A percentile compares a stretch with the other conserved stretches of the same genome.
Evolutionary conservation across 1,284 basidiomycete genomes (phyloP).

Genomic region (Anthracocystis panici-leucophaei): DNA sequence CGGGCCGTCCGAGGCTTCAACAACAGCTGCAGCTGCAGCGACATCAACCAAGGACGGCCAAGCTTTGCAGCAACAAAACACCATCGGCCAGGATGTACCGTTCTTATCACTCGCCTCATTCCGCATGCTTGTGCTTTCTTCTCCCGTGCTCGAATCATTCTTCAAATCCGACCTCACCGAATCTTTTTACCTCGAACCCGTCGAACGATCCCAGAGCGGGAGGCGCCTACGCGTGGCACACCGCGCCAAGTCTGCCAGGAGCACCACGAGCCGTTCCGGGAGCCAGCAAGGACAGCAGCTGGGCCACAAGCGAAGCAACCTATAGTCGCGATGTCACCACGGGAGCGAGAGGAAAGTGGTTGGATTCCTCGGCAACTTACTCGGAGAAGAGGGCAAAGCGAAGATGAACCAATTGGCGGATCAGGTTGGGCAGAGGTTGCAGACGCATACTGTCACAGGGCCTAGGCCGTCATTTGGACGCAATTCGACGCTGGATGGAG

Average conservation of each 20-base stretch:
- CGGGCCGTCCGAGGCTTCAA: slow-evolving; percentile 3
- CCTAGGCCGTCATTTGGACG: slow-evolving; percentile 64
- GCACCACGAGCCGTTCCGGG: slow-evolving; percentile 53
- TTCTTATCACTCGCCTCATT: slow-evolving; percentile 66
- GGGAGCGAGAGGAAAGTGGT: slow-evolving; percentile 63
- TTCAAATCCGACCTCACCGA: slow-evolving; percentile 65
- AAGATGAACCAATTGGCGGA: slow-evolving; percentile 67
- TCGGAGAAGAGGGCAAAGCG: slow-evolving; percentile 67
- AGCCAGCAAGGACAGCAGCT: slow-evolving; percentile 51
- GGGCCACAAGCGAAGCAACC: slow-evolving; percentile 56
- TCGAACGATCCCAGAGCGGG: slow-evolving; percentile 63
- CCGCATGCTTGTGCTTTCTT: slow-evolving; percentile 64
- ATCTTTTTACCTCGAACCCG: slow-evolving; percentile 64
- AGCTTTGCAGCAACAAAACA: slow-evolving; percentile 6
- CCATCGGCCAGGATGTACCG: slow-evolving; percentile 58
- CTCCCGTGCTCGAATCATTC: slow-evolving; percentile 64
- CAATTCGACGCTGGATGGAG: slow-evolving; percentile 49
- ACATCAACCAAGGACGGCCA: slow-evolving; percentile 11
- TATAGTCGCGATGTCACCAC: slow-evolving; percentile 66
- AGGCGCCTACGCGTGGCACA: slow-evolving; percentile 65
- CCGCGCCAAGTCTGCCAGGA: slow-evolving; percentile 57
- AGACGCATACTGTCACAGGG: slow-evolving; percentile 66
- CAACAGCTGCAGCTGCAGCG: slow-evolving; percentile 8
- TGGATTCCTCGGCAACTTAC: slow-evolving; percentile 65
- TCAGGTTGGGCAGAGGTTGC: slow-evolving; percentile 62